Evolutionary conservation across 176 grass and related monocot genomes (phyloP).

Genomic region (Cenchrus fungigraminus): DNA sequence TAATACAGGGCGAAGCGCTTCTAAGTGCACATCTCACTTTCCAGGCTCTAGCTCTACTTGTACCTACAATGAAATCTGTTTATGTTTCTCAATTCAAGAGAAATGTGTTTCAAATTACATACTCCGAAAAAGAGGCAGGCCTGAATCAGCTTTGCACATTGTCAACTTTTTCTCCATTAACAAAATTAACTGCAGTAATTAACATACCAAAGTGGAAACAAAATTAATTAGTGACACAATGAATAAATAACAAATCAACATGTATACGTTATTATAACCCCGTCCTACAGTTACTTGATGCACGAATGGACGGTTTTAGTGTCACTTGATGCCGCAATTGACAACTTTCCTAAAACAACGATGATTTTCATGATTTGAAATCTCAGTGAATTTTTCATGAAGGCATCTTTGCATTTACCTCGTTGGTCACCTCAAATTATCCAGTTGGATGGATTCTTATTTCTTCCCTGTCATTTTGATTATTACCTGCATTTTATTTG

Average conservation of each 20-base stretch:
- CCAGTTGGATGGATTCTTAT: no score
- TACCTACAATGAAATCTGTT: no score
- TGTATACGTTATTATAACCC: not conserved
- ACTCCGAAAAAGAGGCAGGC: no score
- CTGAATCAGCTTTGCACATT: no score
- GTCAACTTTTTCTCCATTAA: no score
- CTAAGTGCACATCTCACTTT: no score
- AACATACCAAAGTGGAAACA: not conserved
- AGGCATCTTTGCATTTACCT: not conserved
- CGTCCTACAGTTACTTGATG: not conserved
- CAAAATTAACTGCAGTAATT: not conserved
- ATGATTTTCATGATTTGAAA: not conserved
- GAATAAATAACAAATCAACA: not conserved
- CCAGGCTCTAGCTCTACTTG: no score
- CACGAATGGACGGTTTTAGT: not conserved
- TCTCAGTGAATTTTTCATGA: not conserved
- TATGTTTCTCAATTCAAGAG: no score
- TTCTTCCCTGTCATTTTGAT: no score
- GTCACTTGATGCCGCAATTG: not conserved
- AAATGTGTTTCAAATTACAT: no score
- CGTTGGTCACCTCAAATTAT: not conserved
- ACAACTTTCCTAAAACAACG: not conserved
- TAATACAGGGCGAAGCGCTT: no score
- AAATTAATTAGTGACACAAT: not conserved
- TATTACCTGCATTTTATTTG: no score